Evolutionary conservation across 805 yeast species (phyloP).

Genomic region (Kuraishia piskuri): DNA sequence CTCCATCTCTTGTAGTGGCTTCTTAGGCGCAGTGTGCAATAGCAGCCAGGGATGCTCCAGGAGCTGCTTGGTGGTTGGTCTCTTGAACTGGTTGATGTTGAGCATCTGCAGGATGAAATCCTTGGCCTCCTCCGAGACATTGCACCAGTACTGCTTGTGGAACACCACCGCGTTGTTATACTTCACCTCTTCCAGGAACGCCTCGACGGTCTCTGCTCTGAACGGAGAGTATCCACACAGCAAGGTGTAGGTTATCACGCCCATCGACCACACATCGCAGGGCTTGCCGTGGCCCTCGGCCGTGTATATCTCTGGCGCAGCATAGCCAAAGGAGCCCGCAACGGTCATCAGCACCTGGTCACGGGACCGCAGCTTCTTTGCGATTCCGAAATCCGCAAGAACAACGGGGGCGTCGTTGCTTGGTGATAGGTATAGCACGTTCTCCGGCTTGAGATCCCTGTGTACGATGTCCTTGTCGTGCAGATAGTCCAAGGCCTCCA

Average conservation of each 20-base stretch:
- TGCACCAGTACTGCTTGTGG: slow-evolving; percentile 81
- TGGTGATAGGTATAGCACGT: slow-evolving; percentile 79
- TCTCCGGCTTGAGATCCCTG: slow-evolving; percentile 92
- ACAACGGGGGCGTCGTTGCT: slow-evolving; percentile 72
- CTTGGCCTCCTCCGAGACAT: slow-evolving; percentile 73
- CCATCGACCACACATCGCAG: slow-evolving; percentile 93
- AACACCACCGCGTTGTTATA: slow-evolving; percentile 65
- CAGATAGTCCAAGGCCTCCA: slow-evolving; percentile 71
- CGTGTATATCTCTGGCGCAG: slow-evolving; percentile 90
- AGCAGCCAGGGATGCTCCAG: slow-evolving; percentile 72
- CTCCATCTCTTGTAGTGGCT: background rate
- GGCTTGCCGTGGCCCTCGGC: slow-evolving; percentile 79
- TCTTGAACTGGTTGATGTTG: slow-evolving; percentile 52
- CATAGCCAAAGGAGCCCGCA: slow-evolving; percentile 86
- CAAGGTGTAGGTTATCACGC: slow-evolving; percentile 85
- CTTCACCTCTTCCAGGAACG: slow-evolving; percentile 72
- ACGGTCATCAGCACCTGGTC: slow-evolving; percentile 60
- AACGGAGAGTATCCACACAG: slow-evolving; percentile 92
- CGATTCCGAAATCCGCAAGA: slow-evolving; percentile 94
- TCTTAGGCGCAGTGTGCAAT: slow-evolving; percentile 8
- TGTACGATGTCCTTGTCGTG: slow-evolving; percentile 79
- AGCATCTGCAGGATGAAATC: slow-evolving; percentile 66
- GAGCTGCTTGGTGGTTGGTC: slow-evolving; percentile 63
- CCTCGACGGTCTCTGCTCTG: slow-evolving; percentile 72
- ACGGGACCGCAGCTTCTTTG: slow-evolving; percentile 56